These are phyloP conservation scores for Cinnamomum chago DNA, from an alignment of 164 flowering plant genomes.

Conservation along the genomic window DNA sequence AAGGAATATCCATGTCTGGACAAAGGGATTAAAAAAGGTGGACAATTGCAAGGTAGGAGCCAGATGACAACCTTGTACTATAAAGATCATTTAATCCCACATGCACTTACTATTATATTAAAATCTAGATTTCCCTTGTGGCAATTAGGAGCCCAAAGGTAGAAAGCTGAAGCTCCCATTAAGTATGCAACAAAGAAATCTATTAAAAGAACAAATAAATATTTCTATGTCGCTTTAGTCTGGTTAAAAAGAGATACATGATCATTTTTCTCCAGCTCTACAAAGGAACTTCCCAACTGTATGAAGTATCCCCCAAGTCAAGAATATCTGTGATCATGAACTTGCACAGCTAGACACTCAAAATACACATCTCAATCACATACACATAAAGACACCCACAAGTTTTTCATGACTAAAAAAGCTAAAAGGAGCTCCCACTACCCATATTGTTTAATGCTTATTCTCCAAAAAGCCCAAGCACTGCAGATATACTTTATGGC, in stretches of 20 bases:
- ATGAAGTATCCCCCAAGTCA: background rate
- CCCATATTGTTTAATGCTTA: background rate
- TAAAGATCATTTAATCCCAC: no score
- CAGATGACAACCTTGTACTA: no score
- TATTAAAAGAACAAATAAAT: background rate
- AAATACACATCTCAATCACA: background rate
- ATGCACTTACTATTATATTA: no score
- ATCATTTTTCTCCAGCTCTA: background rate
- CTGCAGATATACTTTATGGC: background rate
- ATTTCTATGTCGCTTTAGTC: background rate
- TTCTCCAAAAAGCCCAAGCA: constrained; percentile 1
- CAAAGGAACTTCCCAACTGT: background rate
- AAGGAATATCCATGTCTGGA: no score
- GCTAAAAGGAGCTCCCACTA: background rate
- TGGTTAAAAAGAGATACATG: background rate
- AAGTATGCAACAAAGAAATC: background rate
- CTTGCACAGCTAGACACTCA: background rate
- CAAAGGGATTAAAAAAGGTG: no score
- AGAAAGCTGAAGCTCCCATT: background rate
- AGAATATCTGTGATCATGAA: background rate
- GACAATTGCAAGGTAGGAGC: no score
- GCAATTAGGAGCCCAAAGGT: background rate
- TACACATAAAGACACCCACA: background rate
- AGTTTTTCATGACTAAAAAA: background rate
- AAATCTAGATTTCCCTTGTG: background rate